Base-by-base conservation (phyloP, 495 filamentous ascomycete species). In the Astrothelium subdiscretum region DNA sequence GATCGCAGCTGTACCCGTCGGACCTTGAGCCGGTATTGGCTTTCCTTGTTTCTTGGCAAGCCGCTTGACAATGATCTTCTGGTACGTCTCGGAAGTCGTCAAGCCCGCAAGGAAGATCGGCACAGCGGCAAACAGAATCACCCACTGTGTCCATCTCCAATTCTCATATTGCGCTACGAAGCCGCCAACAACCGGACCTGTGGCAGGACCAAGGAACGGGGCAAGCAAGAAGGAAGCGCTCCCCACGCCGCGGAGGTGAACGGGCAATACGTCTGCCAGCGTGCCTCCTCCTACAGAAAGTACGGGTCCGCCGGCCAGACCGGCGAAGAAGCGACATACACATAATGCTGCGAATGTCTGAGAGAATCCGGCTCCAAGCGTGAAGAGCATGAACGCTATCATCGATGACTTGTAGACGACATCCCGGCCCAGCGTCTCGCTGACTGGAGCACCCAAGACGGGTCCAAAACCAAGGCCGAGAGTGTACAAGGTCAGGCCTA, bases 251-350 rank as follows among this genome's bases (percentile, higher is more conserved):
- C 81, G 71, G 22, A 75, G 58, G n/a, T 73, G 69, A 0, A 78
- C 75, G 13, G 74, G 58, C 66, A 72, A 83, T 11, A 82, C 63
- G 69, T 87, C 85, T 35, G 79, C 77, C 48, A 76, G 76, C 4
- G 81, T 78, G 0, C 83, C 85, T 0, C 73, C 78, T 1, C 80
- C 80, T 11, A 86, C 79, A 27, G 82, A 76, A 13, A 87, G 72
- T 13, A 74, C 68, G 0, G 85, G 82, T 40, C 78, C 79, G 26
- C 78, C 83, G 26, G 78, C 72, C 2, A 85, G 67, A 0, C 85
- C 87, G 0, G 85, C 82, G 22, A 90, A 74, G 69, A 88, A 82
- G 5, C 87, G 78, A 35, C 80, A 80, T 57, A 85, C 72, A 20
- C 80, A 73, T 13, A 89, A 69, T 0, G 77, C 75, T 31, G 73